phyloP scores from a whole-genome alignment of 208 protist species.

The Crithidia brevicula region DNA sequence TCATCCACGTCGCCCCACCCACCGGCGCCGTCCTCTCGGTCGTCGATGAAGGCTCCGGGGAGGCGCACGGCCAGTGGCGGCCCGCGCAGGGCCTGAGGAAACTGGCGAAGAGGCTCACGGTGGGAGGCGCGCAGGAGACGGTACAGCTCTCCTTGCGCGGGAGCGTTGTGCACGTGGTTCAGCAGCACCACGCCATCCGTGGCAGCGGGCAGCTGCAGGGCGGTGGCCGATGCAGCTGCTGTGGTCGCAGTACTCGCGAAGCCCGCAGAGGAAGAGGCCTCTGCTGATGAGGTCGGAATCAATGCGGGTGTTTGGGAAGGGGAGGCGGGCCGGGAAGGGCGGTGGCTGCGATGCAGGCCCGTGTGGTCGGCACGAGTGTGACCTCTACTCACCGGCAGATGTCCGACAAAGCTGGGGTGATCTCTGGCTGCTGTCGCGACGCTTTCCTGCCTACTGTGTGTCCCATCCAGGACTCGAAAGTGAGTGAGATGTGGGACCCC shows the following conservation, averaged over 20 bases:
- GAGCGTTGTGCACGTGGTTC: constrained; percentile 15
- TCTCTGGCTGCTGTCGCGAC: too few species aligned
- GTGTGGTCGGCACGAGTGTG: not conserved
- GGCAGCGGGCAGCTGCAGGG: constrained; percentile 10
- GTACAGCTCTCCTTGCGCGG: constrained; percentile 23
- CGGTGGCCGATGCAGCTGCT: not conserved
- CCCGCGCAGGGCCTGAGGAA: constrained; percentile 10
- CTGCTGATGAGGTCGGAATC: not conserved
- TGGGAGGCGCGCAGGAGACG: constrained; percentile 17
- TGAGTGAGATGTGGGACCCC: not conserved
- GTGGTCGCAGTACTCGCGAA: not conserved
- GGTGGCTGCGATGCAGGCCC: not conserved
- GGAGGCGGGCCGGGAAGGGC: not conserved
- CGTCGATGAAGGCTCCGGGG: not conserved
- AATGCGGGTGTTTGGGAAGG: not conserved
- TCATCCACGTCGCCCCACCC: not conserved
- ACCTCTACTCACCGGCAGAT: not conserved
- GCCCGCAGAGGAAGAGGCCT: not conserved
- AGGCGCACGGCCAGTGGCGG: constrained; percentile 19
- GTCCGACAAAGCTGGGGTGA: not conserved
- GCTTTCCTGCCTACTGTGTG: too few species aligned
- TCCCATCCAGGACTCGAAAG: too few species aligned
- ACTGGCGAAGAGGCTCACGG: constrained; percentile 15
- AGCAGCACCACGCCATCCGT: constrained; percentile 16
- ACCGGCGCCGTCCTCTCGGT: not conserved